Base-by-base conservation (phyloP, 176 grass and related monocot species). In the Oryza longistaminata region DNA sequence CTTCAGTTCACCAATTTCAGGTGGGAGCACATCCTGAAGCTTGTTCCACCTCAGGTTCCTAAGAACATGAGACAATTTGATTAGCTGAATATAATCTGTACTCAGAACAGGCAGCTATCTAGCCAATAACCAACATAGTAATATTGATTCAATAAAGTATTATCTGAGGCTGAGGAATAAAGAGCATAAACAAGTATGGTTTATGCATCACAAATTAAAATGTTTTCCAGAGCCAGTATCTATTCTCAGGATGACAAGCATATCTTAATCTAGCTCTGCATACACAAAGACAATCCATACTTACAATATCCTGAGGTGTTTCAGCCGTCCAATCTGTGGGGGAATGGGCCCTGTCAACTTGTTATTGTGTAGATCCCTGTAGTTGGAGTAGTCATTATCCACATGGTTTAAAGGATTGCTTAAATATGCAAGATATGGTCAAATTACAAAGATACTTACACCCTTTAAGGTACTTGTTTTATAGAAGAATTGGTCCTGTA, bases 1-100 rank as follows among this genome's bases (percentile, higher is more conserved):
- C 84, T 99, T 96, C 37, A 99, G 33, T 83, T 96, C 93, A 46
- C 96, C 93, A 85, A 99, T 96, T 89, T 96, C 96, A 27, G 93
- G 89, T 1, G 96, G 93, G 80, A 99, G 88, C 58, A 89, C 93
- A 77, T 96, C 90, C 78, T 96, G 96, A 89, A 99, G 91, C 84
- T 99, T 99, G 89, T 99, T 99, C 97, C 97, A 99, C 93, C 97
- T 94, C 84, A 96, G 64, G 88, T 96, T 99, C 91, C 97, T 99
- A 89, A 67, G 27, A 83, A 53, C 29, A 88, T 2, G 24, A 81
- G n/a, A 0, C 11, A 10, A 73, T 26, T 79, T 52, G 64, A 39
- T 85, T 76, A 86, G 82, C 58, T 43, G 39, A 48, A 78, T 66
- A 44, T 33, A 64, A 92, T 72, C 9, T 79, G 10, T 68, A 88